These are phyloP conservation scores for Tuber borchii DNA, from an alignment of 495 filamentous ascomycete genomes.

Conservation along the genomic window DNA sequence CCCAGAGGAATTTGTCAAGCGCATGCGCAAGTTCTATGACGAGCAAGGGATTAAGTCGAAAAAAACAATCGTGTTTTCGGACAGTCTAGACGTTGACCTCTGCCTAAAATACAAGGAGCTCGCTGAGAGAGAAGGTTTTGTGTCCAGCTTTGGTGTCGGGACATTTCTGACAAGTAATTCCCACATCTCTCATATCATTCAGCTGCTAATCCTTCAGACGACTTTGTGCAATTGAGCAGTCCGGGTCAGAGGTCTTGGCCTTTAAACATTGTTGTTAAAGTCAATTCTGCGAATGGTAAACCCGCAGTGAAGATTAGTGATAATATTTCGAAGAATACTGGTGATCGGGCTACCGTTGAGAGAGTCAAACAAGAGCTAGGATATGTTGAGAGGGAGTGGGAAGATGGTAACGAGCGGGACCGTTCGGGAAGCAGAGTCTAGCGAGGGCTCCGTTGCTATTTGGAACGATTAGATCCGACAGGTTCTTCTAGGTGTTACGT, in stretches of 20 bases:
- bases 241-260: slow-evolving; percentile 74
- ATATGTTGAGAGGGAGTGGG: slow-evolving; percentile 79
- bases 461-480: neutral
- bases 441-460: neutral
- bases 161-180: slow-evolving; percentile 81
- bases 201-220: slow-evolving; percentile 50
- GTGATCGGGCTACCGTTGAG: slow-evolving; percentile 68
- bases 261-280: slow-evolving; percentile 96
- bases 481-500: neutral
- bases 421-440: slow-evolving; percentile 56
- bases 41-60: slow-evolving; percentile 64
- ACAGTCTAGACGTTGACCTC: slow-evolving; percentile 82
- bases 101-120: slow-evolving; percentile 82
- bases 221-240: slow-evolving; percentile 62
- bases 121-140: slow-evolving; percentile 72
- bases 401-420: slow-evolving; percentile 70
- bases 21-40: slow-evolving; percentile 84
- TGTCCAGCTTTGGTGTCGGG: slow-evolving; percentile 81
- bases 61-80: slow-evolving; percentile 96
- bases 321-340: slow-evolving; percentile 93
- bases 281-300: slow-evolving; percentile 73
- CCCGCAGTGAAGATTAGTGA: slow-evolving; percentile 93
- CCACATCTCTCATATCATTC: neutral
- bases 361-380: slow-evolving; percentile 78
- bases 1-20: slow-evolving; percentile 69